Conservation (phyloP, 805 yeast species). For the Yamadazyma philogaea region DNA sequence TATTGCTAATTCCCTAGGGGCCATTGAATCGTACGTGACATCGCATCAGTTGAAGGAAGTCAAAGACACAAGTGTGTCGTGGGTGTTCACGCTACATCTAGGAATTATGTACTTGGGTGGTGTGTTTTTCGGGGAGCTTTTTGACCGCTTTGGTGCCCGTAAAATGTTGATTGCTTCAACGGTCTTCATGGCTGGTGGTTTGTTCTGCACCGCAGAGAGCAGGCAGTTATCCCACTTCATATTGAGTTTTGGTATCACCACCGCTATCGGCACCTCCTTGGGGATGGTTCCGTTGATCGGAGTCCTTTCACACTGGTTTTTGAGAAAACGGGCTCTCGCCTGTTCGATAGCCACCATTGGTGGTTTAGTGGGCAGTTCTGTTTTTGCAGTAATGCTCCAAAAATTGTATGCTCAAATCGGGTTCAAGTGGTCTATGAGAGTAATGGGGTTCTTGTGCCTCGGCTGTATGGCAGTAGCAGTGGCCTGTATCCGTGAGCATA, state of each 20-base stretch:
- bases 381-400: conserved; percentile 26
- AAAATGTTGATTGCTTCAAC: conserved; percentile 21
- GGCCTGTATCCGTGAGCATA: conserved; percentile 20
- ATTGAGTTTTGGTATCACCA: conserved; percentile 23
- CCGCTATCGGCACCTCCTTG: conserved; percentile 28
- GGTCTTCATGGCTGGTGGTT: conserved; percentile 21
- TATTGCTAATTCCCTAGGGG: conserved; percentile 28
- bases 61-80: conserved; percentile 23
- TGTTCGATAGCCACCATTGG: conserved; percentile 28
- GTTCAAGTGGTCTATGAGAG: conserved; percentile 28
- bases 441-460: conserved; percentile 21
- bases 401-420: conserved; percentile 24
- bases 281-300: conserved; percentile 30
- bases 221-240: conserved; percentile 25
- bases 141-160: conserved; percentile 25
- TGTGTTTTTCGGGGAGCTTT: conserved; percentile 27
- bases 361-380: conserved; percentile 28
- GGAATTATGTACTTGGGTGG: conserved; percentile 29
- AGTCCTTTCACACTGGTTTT: conserved; percentile 27
- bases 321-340: conserved; percentile 24
- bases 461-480: conserved; percentile 18
- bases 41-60: conserved; percentile 19
- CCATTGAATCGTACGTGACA: conserved; percentile 25
- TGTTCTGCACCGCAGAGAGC: conserved; percentile 24
- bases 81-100: conserved; percentile 32